A percentile compares a stretch with the other conserved stretches of the same genome.
phyloP scores from a whole-genome alignment of 2,329 filamentous ascomycete species.

The Beauveria asiatica region DNA sequence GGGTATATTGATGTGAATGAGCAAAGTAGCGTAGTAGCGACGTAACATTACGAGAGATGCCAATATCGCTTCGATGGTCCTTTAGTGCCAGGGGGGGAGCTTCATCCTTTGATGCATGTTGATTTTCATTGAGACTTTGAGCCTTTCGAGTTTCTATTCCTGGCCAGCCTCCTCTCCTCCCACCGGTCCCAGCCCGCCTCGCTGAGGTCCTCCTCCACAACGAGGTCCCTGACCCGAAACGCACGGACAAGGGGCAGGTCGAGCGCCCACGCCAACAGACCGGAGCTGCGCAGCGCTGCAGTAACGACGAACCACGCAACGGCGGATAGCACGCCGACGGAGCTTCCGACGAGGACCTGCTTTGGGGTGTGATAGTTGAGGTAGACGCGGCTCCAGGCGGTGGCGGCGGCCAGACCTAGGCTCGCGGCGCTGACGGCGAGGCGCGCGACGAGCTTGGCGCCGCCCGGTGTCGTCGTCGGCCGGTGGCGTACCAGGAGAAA shows the following conservation, averaged over 20 bases:
- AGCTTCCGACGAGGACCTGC: constrained; percentile 76
- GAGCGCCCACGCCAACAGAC: constrained; percentile 64
- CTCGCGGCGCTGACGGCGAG: constrained; percentile 44
- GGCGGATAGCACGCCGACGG: constrained; percentile 63
- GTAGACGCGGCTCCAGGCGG: constrained; percentile 80
- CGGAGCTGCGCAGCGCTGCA: constrained; percentile 53
- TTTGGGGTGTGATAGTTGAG: constrained; percentile 83
- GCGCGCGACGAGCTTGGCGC: constrained; percentile 48
- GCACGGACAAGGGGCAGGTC: constrained; percentile 55
- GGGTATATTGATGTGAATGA: background rate
- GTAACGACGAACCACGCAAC: constrained; percentile 72
- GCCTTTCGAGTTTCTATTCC: constrained; percentile 21
- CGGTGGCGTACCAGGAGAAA: constrained; percentile 78
- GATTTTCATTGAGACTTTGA: constrained; percentile 14
- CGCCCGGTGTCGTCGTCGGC: constrained; percentile 27
- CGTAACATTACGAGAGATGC: background rate
- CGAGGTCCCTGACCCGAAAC: constrained; percentile 71
- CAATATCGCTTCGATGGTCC: background rate
- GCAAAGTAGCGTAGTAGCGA: background rate
- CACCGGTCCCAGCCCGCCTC: constrained; percentile 93
- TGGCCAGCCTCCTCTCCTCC: constrained; percentile 47
- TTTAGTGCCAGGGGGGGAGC: background rate
- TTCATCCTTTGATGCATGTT: background rate
- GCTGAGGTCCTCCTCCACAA: constrained; percentile 78
- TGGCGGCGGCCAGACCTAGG: constrained; percentile 52